These are phyloP conservation scores for Botrytis porri DNA, from an alignment of 2,329 filamentous ascomycete species.

Conservation along the genomic window DNA sequence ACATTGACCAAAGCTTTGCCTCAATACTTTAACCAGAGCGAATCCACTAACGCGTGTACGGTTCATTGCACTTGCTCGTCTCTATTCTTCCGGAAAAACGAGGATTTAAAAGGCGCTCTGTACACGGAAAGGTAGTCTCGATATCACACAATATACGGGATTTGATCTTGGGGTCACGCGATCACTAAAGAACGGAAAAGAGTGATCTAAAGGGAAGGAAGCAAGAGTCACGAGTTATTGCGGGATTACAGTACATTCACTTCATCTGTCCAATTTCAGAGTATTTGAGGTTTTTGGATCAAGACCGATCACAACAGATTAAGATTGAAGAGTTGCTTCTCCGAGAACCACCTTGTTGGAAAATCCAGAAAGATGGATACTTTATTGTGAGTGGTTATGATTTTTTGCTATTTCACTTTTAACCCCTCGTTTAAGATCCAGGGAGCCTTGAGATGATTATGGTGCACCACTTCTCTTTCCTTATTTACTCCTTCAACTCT, in stretches of 20 bases:
- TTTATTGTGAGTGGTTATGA: conserved; percentile 15
- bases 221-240: not conserved
- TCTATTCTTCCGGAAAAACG: not conserved
- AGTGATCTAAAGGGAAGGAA: not conserved
- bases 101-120: not conserved
- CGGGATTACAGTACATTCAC: not conserved
- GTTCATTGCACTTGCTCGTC: too few relatives aligned
- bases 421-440: not conserved
- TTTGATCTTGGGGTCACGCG: not conserved
- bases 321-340: not conserved
- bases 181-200: not conserved
- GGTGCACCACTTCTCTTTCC: not conserved
- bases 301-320: not conserved
- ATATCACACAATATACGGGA: not conserved
- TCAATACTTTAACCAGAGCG: not conserved
- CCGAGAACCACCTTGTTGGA: not conserved
- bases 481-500: not conserved
- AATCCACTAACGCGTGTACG: not conserved
- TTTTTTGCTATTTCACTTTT: not conserved
- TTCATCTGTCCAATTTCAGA: not conserved
- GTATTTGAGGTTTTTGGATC: not conserved
- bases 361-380: conserved; percentile 15
- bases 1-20: not conserved
- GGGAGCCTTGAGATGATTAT: not conserved
- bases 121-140: not conserved